Conservation (phyloP, 163 green algal species). For the Coccomyxa subellipsoidea region DNA sequence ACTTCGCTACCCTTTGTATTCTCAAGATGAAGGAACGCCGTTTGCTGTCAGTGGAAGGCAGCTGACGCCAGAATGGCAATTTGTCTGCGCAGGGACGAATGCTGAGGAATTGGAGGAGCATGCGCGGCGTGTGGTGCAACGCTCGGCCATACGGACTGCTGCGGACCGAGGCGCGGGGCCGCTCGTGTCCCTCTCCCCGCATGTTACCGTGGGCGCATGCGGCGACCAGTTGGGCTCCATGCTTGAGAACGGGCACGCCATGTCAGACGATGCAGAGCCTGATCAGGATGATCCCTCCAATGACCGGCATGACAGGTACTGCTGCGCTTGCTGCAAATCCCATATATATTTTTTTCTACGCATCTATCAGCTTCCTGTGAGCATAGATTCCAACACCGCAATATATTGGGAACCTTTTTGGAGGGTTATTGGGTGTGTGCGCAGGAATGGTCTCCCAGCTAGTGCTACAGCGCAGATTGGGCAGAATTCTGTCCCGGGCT, state of each 20-base stretch:
- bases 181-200: slow-evolving; percentile 35
- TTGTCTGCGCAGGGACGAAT: neutral
- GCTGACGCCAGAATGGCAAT: neutral
- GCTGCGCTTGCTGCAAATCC: too few species aligned
- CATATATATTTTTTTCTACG: too few species aligned
- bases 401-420: neutral
- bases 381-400: too few species aligned
- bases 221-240: too few species aligned
- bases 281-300: neutral
- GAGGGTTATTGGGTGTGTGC: neutral
- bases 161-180: neutral
- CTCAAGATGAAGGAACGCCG: too few species aligned
- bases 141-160: slow-evolving; percentile 9
- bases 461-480: neutral
- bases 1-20: too few species aligned
- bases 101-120: neutral
- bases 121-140: slow-evolving; percentile 4
- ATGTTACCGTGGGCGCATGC: slow-evolving; percentile 16
- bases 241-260: neutral
- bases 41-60: too few species aligned
- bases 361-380: too few species aligned
- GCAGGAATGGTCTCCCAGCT: neutral
- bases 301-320: neutral
- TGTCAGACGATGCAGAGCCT: neutral
- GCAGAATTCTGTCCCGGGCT: neutral